Evolutionary conservation across 164 flowering plant genomes (phyloP).

Genomic region (Hamamelis virginiana): DNA sequence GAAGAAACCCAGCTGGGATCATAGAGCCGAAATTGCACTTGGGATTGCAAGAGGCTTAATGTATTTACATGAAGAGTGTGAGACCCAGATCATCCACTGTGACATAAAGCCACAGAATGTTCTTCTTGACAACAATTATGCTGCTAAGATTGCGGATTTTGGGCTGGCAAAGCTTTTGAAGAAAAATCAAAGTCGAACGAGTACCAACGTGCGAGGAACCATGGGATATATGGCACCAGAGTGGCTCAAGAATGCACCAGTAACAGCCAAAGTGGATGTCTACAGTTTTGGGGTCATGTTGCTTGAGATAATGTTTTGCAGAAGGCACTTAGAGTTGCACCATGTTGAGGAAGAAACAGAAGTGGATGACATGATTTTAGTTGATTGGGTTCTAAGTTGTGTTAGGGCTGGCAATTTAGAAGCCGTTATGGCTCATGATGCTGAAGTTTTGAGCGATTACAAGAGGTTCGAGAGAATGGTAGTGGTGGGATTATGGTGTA

Average conservation of each 20-base stretch:
- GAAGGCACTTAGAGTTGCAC: constrained; percentile 25
- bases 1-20: constrained; percentile 25
- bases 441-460: background rate
- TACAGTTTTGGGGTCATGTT: constrained; percentile 24
- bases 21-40: constrained; percentile 18
- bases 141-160: constrained; percentile 35
- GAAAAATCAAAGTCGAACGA: constrained; percentile 26
- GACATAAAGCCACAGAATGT: constrained; percentile 33
- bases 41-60: constrained; percentile 26
- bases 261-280: constrained; percentile 30
- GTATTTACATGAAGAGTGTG: constrained; percentile 26
- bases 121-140: constrained; percentile 16
- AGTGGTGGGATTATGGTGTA: constrained; percentile 13
- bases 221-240: constrained; percentile 34
- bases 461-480: constrained; percentile 18
- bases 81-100: constrained; percentile 25
- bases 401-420: constrained; percentile 14
- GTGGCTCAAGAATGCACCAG: constrained; percentile 29
- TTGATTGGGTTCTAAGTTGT: constrained; percentile 16
- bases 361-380: constrained; percentile 16
- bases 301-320: constrained; percentile 28
- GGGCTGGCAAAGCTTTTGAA: constrained; percentile 30
- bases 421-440: constrained; percentile 5
- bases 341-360: constrained; percentile 5
- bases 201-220: constrained; percentile 26